Evolutionary conservation across 192 early-diverging fungal species (phyloP), one percentile per base, ranked within the genome.

Genomic region (Spinellus fusiger): DNA sequence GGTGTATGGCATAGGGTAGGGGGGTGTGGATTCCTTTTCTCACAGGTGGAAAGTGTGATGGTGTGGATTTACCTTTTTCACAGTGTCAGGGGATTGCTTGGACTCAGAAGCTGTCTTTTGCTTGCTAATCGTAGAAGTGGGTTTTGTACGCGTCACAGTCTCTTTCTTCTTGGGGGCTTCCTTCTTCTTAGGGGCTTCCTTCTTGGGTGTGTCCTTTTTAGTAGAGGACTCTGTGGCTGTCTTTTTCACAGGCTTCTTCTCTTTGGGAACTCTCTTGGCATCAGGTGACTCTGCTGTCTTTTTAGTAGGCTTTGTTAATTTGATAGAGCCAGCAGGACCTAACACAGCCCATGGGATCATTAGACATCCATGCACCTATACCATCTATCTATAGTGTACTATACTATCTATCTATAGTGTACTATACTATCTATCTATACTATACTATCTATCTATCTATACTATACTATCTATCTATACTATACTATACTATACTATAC

Each of bases 261-360:
- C 76, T 40, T 79, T 64, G n/a, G 49, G 49, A 52, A 56, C 61
- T 34, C 57, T 69, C 31, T 47, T 34, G 16, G 55, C 37, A 63
- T 20, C 61, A 70, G 73, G 58, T 62, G 49, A 12, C 12, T 50
- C 47, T 63, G 65, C 64, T 47, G 67, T 65, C 53, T 75, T n/a
- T n/a, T n/a, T n/a, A n/a, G n/a, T 76, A 53, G 68, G 56, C 63
- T 84, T 83, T 64, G 69, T 75, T 29, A 89, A 70, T 69, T 91
- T 91, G 62, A 88, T 70, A 23, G 83, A 73, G 22, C 87, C 85
- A 55, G 72, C 77, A 23, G 82, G 71, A 25, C 81, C 65, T 66
- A 38, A 37, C n/a, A 49, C 38, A 16, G 8, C 12, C 4, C 20
- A 25, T 16, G 20, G n/a, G 47, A 15, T 5, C 15, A 38, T 3